phyloP scores from a whole-genome alignment of 2,329 filamentous ascomycete species.

The Sporothrix curviconia region DNA sequence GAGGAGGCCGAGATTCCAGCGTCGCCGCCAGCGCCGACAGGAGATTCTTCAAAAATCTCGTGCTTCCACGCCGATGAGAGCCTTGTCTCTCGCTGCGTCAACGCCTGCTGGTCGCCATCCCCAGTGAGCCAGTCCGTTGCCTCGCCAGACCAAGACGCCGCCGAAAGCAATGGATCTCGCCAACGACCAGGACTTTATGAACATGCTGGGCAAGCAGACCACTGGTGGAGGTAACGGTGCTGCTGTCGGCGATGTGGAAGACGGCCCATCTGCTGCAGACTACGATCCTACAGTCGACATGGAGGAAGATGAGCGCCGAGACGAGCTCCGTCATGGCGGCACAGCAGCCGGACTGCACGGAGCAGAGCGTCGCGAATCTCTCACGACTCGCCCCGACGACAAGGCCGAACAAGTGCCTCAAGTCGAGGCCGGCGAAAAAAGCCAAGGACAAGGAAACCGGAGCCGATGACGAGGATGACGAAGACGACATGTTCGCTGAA shows the following conservation, averaged over 20 bases:
- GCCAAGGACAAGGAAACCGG: background rate
- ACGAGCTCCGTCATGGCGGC: constrained; percentile 57
- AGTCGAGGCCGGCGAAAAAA: constrained; percentile 17
- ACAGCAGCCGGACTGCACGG: constrained; percentile 39
- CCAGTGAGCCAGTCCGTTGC: constrained; percentile 35
- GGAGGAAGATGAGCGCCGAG: constrained; percentile 70
- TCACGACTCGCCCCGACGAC: constrained; percentile 23
- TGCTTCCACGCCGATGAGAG: constrained; percentile 64
- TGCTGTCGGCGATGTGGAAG: constrained; percentile 38
- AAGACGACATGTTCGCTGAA: constrained; percentile 87
- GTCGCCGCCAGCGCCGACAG: constrained; percentile 75
- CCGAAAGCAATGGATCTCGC: constrained; percentile 56
- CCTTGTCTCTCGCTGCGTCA: constrained; percentile 63
- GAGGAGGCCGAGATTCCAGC: constrained; percentile 79
- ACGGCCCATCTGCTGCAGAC: constrained; percentile 84
- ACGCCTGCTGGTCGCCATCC: constrained; percentile 32
- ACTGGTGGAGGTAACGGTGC: background rate
- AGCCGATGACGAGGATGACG: constrained; percentile 34
- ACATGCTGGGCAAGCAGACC: constrained; percentile 44
- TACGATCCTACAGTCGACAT: constrained; percentile 87
- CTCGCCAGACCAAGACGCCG: constrained; percentile 34
- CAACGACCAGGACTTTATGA: constrained; percentile 62
- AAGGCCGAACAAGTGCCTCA: constrained; percentile 20
- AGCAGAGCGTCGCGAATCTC: constrained; percentile 27
- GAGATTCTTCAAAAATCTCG: constrained; percentile 79